Evolutionary conservation across 163 green algal genomes (phyloP), one percentile per base, ranked within the genome.

Genomic region (Prototheca stagnorum): DNA sequence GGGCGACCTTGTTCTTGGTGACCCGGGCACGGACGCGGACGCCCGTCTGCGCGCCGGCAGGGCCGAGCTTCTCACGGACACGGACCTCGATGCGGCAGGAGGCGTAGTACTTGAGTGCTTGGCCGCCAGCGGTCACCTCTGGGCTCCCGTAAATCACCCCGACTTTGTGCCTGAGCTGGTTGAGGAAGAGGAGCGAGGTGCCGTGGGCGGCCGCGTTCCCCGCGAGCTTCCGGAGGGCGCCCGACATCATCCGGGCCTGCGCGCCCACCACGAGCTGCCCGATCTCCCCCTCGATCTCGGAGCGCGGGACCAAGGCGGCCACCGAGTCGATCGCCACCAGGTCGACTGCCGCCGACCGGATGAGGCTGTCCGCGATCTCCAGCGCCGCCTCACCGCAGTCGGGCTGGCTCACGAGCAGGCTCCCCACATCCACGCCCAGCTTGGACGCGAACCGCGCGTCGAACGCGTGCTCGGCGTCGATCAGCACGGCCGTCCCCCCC

Each of bases 391-490:
- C 88, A 1, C 88, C 90, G 23, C 58, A 78, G 49, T 87, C 76
- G 0, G 90, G 84, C 57, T 95, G 83, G 27, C 59, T 74, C 39
- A 94, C 29, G 35, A 88, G 20, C 47, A 96, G 53, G 20, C 68
- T 35, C 17, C 81, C 57, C 4, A 81, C 56, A 43, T 95, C 59
- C 34, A 98, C 57, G 5, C 88, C 88, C 31, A 92, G 47, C 0
- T 43, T 39, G 72, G 85, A 70, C 47, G 70, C 75, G 53, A 94
- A 98, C 4, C 60, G 53, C 11, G 66, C 58, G 65, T 98, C 86
- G 45, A 97, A 89, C 4, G 90, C 86, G 51, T 97, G 82, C 74
- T 99, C 90, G 16, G 81, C 83, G 49, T 99, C 90, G 28, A 99
- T 85, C 8, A 96, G 74, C 19, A 70, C 68, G 0, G 68, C 74